A percentile compares a stretch with the other conserved stretches of the same genome.
Evolutionary conservation across 2,329 filamentous ascomycete species (phyloP).

Genomic region (Aureobasidium sp.): DNA sequence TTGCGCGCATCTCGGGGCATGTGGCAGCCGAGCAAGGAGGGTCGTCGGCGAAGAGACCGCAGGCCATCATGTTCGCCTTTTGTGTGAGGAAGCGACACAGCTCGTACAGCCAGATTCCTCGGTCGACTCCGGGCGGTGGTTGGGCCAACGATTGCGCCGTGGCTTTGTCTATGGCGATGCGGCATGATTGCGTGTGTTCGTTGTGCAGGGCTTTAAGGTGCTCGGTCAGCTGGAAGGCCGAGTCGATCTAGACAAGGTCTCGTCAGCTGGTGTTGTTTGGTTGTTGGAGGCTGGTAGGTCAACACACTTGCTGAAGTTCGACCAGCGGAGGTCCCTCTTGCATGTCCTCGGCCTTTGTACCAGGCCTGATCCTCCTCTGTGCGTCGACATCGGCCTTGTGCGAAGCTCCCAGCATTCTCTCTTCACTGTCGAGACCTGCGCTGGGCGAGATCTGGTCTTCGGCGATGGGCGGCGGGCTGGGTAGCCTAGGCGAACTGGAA

Average conservation of each 20-base stretch:
- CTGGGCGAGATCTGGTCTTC: slow-evolving; percentile 86
- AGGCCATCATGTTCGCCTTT: slow-evolving; percentile 86
- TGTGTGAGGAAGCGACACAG: slow-evolving; percentile 92
- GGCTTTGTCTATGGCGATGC: slow-evolving; percentile 66
- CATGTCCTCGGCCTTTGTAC: slow-evolving; percentile 90
- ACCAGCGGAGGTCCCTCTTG: slow-evolving; percentile 82
- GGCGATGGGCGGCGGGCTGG: slow-evolving; percentile 87
- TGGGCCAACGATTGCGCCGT: slow-evolving; percentile 70
- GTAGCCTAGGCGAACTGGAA: slow-evolving; percentile 82
- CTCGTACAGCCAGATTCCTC: slow-evolving; percentile 93
- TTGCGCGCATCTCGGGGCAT: slow-evolving; percentile 96
- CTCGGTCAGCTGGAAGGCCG: slow-evolving; percentile 93
- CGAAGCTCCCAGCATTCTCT: slow-evolving; percentile 50
- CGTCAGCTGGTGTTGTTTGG: slow-evolving; percentile 8
- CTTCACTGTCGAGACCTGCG: slow-evolving; percentile 53
- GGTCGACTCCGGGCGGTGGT: slow-evolving; percentile 74
- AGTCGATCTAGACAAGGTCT: slow-evolving; percentile 66
- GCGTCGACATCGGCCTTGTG: slow-evolving; percentile 58
- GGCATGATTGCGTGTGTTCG: slow-evolving; percentile 48
- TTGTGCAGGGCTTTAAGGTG: slow-evolving; percentile 90
- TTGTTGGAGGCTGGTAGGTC: neutral
- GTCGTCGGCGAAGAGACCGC: slow-evolving; percentile 84
- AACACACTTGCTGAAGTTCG: slow-evolving; percentile 67
- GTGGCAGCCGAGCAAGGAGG: slow-evolving; percentile 84
- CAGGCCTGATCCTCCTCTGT: slow-evolving; percentile 81